Evolutionary conservation across 495 filamentous ascomycete species (phyloP).

Genomic region (Neurospora sp.): DNA sequence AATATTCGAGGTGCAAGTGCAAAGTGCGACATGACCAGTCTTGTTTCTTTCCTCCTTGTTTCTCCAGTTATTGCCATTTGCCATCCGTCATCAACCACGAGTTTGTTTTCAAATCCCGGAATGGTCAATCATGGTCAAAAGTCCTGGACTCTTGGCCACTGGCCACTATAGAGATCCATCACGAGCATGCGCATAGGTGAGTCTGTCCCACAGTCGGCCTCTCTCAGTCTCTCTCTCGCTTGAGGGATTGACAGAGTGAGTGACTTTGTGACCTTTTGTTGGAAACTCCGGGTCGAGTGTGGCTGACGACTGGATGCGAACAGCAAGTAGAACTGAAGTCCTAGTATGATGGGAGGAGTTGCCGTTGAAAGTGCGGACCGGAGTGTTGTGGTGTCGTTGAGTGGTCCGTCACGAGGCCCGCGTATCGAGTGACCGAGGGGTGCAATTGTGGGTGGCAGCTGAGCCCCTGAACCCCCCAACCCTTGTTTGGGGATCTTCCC

Average conservation of each 20-base stretch:
- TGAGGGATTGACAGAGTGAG: neutral
- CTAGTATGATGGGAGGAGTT: neutral
- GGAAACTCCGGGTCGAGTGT: neutral
- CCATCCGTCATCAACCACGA: neutral
- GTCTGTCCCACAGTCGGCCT: neutral
- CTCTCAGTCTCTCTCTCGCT: neutral
- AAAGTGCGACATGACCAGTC: conserved; percentile 8
- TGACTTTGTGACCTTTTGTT: neutral
- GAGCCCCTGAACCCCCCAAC: conserved; percentile 15
- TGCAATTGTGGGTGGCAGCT: conserved; percentile 14
- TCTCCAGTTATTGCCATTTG: neutral
- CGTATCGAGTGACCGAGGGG: conserved; percentile 10
- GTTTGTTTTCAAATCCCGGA: neutral
- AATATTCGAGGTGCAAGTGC: neutral
- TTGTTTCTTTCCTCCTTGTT: neutral
- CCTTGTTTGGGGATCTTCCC: neutral
- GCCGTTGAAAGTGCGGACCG: neutral
- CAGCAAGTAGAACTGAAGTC: neutral
- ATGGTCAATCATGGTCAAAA: neutral
- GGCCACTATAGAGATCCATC: neutral
- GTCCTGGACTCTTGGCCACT: neutral
- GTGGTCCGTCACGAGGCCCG: conserved; percentile 13
- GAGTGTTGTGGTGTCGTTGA: neutral
- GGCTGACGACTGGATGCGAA: neutral
- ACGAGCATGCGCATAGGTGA: neutral